Percentiles rank a stretch among this genome's conserved stretches.
Evolutionary conservation across 495 filamentous ascomycete species (phyloP).

Genomic region (Xylaria nigripes): DNA sequence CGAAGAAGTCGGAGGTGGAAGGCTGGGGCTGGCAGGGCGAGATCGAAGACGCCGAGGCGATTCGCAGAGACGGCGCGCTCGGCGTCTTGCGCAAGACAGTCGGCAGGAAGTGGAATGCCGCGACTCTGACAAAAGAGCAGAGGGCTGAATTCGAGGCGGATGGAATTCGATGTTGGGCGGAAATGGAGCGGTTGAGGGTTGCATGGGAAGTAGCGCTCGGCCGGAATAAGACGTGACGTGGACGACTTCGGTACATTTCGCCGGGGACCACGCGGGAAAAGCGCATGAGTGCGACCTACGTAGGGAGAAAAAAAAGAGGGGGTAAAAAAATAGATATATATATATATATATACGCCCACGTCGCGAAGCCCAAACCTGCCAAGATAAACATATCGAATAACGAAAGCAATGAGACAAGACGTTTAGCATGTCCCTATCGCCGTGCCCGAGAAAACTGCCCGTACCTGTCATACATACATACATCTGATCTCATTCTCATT

Average conservation of each 20-base stretch:
- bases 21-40: constrained; percentile 78
- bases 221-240: constrained; percentile 4
- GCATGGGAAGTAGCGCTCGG: constrained; percentile 61
- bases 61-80: constrained; percentile 33
- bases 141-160: constrained; percentile 64
- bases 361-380: not conserved
- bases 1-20: constrained; percentile 67
- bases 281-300: too few species aligned
- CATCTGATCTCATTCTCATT: too few species aligned
- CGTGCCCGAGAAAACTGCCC: too few species aligned
- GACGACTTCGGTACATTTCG: not conserved
- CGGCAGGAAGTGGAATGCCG: constrained; percentile 48
- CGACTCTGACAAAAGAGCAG: constrained; percentile 54
- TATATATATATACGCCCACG: not conserved
- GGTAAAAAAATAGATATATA: too few species aligned
- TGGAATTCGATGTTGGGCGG: constrained; percentile 64
- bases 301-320: too few species aligned
- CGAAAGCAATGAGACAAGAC: not conserved
- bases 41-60: constrained; percentile 43
- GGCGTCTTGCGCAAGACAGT: constrained; percentile 28
- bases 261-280: too few species aligned
- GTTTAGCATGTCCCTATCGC: not conserved
- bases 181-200: constrained; percentile 74
- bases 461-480: too few species aligned
- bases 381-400: not conserved